Percentiles rank a stretch among this genome's conserved stretches.
phyloP scores from a whole-genome alignment of 306 rosid species.

The Luffa acutangula region DNA sequence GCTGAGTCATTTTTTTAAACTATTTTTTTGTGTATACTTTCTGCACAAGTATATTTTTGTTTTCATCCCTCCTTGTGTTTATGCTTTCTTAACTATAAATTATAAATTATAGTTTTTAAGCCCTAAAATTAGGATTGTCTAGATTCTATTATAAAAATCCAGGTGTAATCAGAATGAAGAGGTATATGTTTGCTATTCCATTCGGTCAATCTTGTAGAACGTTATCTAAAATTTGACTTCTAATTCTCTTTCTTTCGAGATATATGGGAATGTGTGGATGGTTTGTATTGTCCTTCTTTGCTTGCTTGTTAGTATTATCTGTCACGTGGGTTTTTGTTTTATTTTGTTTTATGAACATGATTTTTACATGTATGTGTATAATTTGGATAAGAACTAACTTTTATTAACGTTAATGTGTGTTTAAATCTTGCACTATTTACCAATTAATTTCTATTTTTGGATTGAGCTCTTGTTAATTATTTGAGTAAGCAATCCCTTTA shows the following conservation, averaged over 20 bases:
- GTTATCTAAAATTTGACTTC: not conserved
- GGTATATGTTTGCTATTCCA: not conserved
- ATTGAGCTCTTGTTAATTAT: no score
- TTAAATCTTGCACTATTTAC: no score
- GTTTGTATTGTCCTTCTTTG: not conserved
- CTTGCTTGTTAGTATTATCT: not conserved
- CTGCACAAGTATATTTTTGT: not conserved
- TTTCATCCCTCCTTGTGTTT: not conserved
- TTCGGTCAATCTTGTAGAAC: not conserved
- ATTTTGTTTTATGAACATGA: no score
- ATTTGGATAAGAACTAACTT: no score
- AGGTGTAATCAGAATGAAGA: not conserved
- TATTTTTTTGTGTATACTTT: not conserved
- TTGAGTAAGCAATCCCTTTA: no score
- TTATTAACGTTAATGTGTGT: no score
- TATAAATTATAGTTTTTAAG: not conserved
- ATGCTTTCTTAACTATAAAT: not conserved
- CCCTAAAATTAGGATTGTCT: not conserved
- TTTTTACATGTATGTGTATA: no score
- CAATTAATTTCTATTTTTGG: no score
- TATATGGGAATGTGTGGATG: not conserved
- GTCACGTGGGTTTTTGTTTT: no score
- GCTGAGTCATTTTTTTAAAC: not conserved
- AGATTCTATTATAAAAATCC: not conserved
- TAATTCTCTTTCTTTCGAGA: not conserved